These are phyloP conservation scores for Crepidotus variabilis DNA, from an alignment of 768 basidiomycete genomes.

Conservation along the genomic window DNA sequence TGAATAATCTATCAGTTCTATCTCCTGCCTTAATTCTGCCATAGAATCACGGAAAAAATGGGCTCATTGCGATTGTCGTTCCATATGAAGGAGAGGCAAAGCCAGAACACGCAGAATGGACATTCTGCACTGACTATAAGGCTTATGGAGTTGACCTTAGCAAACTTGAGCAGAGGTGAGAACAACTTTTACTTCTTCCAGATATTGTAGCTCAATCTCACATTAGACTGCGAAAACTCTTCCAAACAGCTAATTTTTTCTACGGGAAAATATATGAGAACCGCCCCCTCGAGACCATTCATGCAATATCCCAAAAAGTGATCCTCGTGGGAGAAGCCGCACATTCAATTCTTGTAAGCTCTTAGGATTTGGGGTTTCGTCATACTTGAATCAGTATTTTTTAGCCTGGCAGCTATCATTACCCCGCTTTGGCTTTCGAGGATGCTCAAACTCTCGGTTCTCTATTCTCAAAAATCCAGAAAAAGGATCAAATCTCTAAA, in stretches of 20 bases:
- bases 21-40: too few relatives aligned
- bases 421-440: slow-evolving; percentile 50
- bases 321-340: slow-evolving; percentile 3
- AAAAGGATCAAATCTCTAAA: slow-evolving; percentile 43
- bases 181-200: not conserved
- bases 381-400: not conserved
- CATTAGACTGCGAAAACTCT: not conserved
- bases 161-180: not conserved
- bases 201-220: not conserved
- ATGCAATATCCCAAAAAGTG: not conserved
- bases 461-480: slow-evolving; percentile 51
- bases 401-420: slow-evolving; percentile 52
- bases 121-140: not conserved
- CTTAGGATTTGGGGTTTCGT: not conserved
- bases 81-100: not conserved
- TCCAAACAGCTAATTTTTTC: not conserved
- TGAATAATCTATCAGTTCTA: not conserved
- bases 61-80: not conserved
- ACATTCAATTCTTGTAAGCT: slow-evolving; percentile 1
- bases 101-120: not conserved
- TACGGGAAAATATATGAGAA: not conserved
- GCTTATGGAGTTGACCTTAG: not conserved
- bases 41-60: not conserved
- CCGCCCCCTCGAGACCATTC: not conserved
- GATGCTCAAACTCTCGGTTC: slow-evolving; percentile 58